Evolutionary conservation across 495 filamentous ascomycete species (phyloP), one percentile per base, ranked within the genome.

Genomic region (Neurospora cerealis): DNA sequence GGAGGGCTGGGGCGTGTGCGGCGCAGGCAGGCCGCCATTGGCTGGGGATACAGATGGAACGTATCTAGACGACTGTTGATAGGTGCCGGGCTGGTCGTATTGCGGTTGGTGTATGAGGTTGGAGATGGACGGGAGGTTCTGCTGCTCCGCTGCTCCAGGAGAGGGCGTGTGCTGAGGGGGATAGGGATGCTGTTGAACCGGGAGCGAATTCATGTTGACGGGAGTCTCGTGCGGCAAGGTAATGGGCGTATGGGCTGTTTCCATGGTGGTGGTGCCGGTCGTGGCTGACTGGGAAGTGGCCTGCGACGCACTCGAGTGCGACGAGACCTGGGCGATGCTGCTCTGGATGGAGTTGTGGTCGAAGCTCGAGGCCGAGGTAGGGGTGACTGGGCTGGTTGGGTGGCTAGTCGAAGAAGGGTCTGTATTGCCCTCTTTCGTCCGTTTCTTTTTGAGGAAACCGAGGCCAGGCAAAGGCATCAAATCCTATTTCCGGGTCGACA

Each of bases 401-500:
- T 90, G 82, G 82, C 89, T 84, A 82, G 86, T 72, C 86, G 88
- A 32, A 80, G 87, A 78, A 80, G 87, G 84, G 85, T 85, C 79
- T 80, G 88, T 78, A 80, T 88, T 84, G 80, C 87, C 78, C 86
- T 90, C 82, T 90, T 93, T 97, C 85, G 95, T 96, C 88, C 93
- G 90, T 88, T 96, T 94, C 90, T 97, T 98, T 88, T 98, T 99
- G 79, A 99, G 89, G 79, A 97, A 91, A 75, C 93, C 92, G 84
- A 93, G 86, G 78, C 83, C 88, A 86, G 91, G 54, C 54, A 66
- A 32, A 66, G 54, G 92, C 92, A 94, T 94, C 81, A 80, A 81
- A 75, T 48, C 70, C 24, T 73, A 71, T 76, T 39, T 48, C 38
- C 71, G 11, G 73, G 74, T 66, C 54, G 77, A 79, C 73, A 70